Evolutionary conservation across 2,329 filamentous ascomycete genomes (phyloP).

Genomic region (Trematosphaeria pertusa): DNA sequence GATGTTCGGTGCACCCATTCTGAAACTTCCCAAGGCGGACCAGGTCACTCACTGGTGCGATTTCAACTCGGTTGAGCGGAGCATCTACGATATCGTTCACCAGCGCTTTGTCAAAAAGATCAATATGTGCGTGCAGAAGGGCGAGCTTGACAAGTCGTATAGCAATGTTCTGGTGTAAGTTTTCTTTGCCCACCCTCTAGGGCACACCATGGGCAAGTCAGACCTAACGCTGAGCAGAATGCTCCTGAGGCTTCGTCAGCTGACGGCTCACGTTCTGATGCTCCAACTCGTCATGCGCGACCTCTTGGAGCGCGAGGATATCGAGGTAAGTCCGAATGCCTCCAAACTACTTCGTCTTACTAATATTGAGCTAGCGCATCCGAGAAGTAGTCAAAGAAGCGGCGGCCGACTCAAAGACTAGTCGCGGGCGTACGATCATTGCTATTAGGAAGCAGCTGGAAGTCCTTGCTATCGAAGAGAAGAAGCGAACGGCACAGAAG

Average conservation of each 20-base stretch:
- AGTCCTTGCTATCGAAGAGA: conserved; percentile 23
- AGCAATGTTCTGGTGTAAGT: conserved; percentile 49
- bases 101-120: conserved; percentile 52
- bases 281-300: conserved; percentile 55
- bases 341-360: too few relatives aligned
- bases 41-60: conserved; percentile 52
- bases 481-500: conserved; percentile 16
- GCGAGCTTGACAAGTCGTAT: conserved; percentile 42
- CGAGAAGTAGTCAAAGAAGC: conserved; percentile 37
- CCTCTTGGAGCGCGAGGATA: conserved; percentile 54
- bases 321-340: too few relatives aligned
- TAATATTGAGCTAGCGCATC: too few relatives aligned
- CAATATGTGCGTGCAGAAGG: conserved; percentile 39
- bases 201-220: background rate
- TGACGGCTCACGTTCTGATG: conserved; percentile 58
- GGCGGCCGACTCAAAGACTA: conserved; percentile 15
- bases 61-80: conserved; percentile 61
- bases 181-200: background rate
- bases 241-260: conserved; percentile 59
- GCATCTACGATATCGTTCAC: conserved; percentile 62
- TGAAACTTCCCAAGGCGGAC: conserved; percentile 60
- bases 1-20: conserved; percentile 61
- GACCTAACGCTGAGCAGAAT: conserved; percentile 36
- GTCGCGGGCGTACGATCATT: conserved; percentile 24
- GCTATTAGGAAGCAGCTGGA: conserved; percentile 41